These are phyloP conservation scores for Dalbergia cultrata DNA, from an alignment of 306 rosid genomes.

Conservation along the genomic window DNA sequence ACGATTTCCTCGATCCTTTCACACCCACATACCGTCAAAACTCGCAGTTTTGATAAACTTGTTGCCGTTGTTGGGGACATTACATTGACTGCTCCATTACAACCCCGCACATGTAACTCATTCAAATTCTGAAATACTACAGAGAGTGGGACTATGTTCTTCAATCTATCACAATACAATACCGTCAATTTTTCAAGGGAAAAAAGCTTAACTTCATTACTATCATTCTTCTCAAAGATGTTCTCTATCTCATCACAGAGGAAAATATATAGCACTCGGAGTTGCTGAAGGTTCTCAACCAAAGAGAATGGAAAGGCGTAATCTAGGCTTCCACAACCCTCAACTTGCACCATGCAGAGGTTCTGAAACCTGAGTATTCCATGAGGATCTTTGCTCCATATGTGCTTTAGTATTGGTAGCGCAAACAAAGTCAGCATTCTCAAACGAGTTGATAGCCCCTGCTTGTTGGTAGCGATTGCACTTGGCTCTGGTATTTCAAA, in stretches of 20 bases:
- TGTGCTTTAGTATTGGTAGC: slow-evolving; percentile 22
- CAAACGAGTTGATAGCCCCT: neutral
- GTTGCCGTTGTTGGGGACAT: neutral
- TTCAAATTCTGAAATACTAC: neutral
- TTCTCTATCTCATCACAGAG: neutral
- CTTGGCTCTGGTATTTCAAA: neutral
- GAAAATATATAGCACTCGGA: neutral
- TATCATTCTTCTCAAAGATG: too few relatives aligned
- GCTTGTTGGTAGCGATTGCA: neutral
- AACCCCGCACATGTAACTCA: neutral
- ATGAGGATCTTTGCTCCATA: slow-evolving; percentile 19
- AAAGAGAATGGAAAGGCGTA: neutral
- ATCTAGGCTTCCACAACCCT: neutral
- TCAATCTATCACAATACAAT: neutral
- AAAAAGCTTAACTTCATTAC: too few relatives aligned
- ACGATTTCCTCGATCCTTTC: slow-evolving; percentile 8
- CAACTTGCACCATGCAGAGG: neutral
- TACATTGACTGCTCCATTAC: slow-evolving; percentile 11
- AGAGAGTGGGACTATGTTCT: neutral
- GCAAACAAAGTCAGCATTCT: neutral
- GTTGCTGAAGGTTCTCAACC: neutral
- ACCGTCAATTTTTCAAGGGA: too few relatives aligned
- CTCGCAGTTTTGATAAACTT: neutral
- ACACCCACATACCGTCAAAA: neutral
- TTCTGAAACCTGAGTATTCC: neutral